A percentile compares a stretch with the other conserved stretches of the same genome.
phyloP scores from a whole-genome alignment of 2,329 filamentous ascomycete species.

The Pyrenochaeta sp. region DNA sequence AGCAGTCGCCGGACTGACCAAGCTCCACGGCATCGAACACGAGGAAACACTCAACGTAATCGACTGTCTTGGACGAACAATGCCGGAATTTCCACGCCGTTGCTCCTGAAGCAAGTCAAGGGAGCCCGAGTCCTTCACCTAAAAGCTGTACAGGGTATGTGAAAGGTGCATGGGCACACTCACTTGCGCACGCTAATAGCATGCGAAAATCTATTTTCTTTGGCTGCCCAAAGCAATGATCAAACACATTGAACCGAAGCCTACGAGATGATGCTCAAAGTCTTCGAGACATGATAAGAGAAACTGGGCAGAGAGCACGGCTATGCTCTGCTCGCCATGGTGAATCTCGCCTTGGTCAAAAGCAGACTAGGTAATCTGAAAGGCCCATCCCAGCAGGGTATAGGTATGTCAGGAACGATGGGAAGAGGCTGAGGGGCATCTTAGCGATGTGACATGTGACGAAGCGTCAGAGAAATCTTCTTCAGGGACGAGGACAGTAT shows the following conservation, averaged over 20 bases:
- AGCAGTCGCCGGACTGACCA: slow-evolving; percentile 23
- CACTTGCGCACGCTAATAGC: slow-evolving; percentile 16
- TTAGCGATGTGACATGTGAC: slow-evolving; percentile 9
- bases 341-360: slow-evolving; percentile 21
- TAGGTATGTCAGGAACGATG: too few species aligned
- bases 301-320: slow-evolving; percentile 36
- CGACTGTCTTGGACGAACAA: slow-evolving; percentile 25
- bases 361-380: too few species aligned
- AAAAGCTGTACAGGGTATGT: slow-evolving; percentile 13
- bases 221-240: not conserved
- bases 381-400: too few species aligned
- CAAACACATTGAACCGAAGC: slow-evolving; percentile 2
- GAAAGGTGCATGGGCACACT: slow-evolving; percentile 5
- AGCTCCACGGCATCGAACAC: slow-evolving; percentile 20
- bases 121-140: slow-evolving; percentile 9
- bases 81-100: too few species aligned
- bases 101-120: not conserved
- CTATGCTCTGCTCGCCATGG: slow-evolving; percentile 36
- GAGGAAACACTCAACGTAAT: slow-evolving; percentile 32
- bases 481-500: slow-evolving; percentile 9
- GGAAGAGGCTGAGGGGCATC: too few species aligned
- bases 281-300: slow-evolving; percentile 21
- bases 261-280: slow-evolving; percentile 11
- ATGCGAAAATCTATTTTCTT: slow-evolving; percentile 7
- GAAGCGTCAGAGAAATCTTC: slow-evolving; percentile 10